Conservation (phyloP, 1,139 yeast genomes). For the Saccharomyces pastorianus region DNA sequence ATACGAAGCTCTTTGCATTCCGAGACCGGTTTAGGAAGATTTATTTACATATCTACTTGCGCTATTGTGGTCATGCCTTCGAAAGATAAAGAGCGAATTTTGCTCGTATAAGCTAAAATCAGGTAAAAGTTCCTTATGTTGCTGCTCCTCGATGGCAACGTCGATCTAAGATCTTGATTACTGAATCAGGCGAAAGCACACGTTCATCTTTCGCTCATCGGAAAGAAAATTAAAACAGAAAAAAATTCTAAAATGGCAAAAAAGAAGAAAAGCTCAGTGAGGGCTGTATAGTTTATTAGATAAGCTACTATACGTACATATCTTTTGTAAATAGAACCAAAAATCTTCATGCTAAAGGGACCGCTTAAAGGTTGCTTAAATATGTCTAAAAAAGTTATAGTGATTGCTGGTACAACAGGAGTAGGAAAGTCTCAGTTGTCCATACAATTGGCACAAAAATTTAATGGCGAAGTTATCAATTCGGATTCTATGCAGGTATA, state of each 20-base stretch:
- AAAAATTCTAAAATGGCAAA: neutral
- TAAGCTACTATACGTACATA: neutral
- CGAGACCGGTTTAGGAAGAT: neutral
- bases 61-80: neutral
- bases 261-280: neutral
- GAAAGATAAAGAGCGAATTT: neutral
- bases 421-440: constrained; percentile 88
- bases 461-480: constrained; percentile 85
- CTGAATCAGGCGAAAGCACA: neutral
- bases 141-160: neutral
- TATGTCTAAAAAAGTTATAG: constrained; percentile 37
- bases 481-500: constrained; percentile 98
- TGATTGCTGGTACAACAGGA: constrained; percentile 93
- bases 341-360: neutral
- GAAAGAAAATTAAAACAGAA: neutral
- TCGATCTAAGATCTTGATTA: neutral
- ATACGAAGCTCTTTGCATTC: neutral
- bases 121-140: neutral
- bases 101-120: neutral
- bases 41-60: neutral
- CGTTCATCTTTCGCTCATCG: neutral
- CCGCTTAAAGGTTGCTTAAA: neutral
- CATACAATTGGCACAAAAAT: constrained; percentile 67
- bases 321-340: neutral
- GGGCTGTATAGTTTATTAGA: neutral